Conservation (phyloP, 495 filamentous ascomycete species). For the Podospora anserina region DNA sequence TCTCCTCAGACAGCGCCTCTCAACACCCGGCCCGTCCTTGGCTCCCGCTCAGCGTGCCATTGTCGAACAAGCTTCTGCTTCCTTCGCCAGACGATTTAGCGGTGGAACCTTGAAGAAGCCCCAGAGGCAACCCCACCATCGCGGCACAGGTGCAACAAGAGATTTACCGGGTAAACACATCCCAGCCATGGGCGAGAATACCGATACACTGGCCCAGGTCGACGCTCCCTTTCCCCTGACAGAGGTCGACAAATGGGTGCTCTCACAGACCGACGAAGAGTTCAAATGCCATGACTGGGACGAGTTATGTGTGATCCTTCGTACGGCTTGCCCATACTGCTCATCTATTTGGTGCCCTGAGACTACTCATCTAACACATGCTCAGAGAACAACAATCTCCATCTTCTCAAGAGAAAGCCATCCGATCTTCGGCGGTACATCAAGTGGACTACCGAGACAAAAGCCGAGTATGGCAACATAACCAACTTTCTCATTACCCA, state of each 20-base stretch:
- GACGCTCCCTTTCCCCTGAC: constrained; percentile 61
- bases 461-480: constrained; percentile 69
- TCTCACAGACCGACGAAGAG: constrained; percentile 67
- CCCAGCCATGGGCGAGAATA: constrained; percentile 27
- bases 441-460: constrained; percentile 67
- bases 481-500: constrained; percentile 70
- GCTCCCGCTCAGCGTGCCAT: constrained; percentile 8
- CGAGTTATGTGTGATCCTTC: constrained; percentile 62
- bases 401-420: constrained; percentile 73
- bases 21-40: constrained; percentile 7
- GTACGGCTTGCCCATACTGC: constrained; percentile 42
- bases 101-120: constrained; percentile 13
- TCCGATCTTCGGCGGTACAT: constrained; percentile 83
- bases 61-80: neutral
- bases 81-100: constrained; percentile 7
- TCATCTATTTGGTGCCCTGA: constrained; percentile 16
- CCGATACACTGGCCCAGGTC: constrained; percentile 22
- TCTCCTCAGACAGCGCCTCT: neutral
- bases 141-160: neutral
- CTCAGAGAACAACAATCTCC: constrained; percentile 66
- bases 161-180: constrained; percentile 14
- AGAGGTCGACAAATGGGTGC: constrained; percentile 60
- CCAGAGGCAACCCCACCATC: constrained; percentile 9
- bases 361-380: constrained; percentile 15
- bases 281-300: constrained; percentile 67